These are phyloP conservation scores for Tetrahymena borealis DNA, from an alignment of 73 alveolate genomes.

Conservation along the genomic window DNA sequence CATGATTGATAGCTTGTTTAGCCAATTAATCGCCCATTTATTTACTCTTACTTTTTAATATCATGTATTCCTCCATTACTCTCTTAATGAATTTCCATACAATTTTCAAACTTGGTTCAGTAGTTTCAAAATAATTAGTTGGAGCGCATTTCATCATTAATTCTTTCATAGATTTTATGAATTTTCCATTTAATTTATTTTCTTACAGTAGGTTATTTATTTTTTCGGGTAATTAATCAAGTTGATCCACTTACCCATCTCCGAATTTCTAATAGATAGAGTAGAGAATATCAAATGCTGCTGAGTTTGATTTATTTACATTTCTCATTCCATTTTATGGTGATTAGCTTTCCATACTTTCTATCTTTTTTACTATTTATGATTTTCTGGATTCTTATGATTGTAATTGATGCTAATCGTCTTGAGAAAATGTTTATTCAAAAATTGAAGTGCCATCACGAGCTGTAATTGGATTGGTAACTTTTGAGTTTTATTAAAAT, in stretches of 20 bases:
- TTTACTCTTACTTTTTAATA: background rate
- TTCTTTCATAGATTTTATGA: background rate
- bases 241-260: background rate
- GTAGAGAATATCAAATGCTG: background rate
- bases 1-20: background rate
- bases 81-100: background rate
- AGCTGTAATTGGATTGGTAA: background rate
- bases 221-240: background rate
- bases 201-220: background rate
- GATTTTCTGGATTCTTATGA: background rate
- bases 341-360: background rate
- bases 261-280: background rate
- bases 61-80: background rate
- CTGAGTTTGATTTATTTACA: background rate
- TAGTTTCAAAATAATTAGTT: background rate
- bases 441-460: background rate
- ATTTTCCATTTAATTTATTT: background rate
- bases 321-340: background rate
- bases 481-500: background rate
- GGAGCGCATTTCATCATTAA: background rate
- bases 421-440: background rate
- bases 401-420: background rate
- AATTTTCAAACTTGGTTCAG: background rate
- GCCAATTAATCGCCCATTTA: background rate
- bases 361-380: background rate